Evolutionary conservation across 306 rosid species (phyloP).

Genomic region (Vachellia pachyceras): DNA sequence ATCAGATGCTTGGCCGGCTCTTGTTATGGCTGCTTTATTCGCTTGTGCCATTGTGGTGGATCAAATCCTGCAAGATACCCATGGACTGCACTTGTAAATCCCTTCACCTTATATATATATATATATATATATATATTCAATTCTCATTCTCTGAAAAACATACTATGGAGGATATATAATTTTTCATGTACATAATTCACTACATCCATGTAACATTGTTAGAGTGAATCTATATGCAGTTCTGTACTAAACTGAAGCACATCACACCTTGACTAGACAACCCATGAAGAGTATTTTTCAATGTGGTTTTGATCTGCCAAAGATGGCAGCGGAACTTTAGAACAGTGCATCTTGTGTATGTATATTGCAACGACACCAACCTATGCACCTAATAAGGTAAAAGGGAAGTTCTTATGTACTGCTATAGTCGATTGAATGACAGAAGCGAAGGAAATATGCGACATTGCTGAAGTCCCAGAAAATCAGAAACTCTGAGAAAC

Average conservation of each 20-base stretch:
- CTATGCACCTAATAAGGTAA: no score
- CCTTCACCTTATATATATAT: not conserved
- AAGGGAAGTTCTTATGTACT: no score
- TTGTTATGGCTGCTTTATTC: slow-evolving; percentile 59
- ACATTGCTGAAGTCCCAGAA: no score
- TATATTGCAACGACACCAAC: not conserved
- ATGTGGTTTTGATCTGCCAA: not conserved
- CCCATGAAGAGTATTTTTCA: not conserved
- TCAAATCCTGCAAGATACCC: slow-evolving; percentile 64
- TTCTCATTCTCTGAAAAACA: not conserved
- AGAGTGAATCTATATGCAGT: not conserved
- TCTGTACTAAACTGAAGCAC: not conserved
- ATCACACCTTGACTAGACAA: not conserved
- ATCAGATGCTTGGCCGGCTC: slow-evolving; percentile 56
- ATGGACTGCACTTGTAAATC: slow-evolving; percentile 36
- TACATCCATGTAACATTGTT: not conserved
- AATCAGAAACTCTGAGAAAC: no score
- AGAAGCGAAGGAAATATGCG: no score
- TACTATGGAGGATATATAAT: not conserved
- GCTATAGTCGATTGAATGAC: no score
- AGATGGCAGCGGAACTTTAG: not conserved
- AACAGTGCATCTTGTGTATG: not conserved
- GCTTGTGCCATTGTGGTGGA: slow-evolving; percentile 63
- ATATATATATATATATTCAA: not conserved
- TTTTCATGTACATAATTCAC: not conserved